These are phyloP conservation scores for Protomyces pachydermus DNA, from an alignment of 1,139 yeast genomes.

Conservation along the genomic window DNA sequence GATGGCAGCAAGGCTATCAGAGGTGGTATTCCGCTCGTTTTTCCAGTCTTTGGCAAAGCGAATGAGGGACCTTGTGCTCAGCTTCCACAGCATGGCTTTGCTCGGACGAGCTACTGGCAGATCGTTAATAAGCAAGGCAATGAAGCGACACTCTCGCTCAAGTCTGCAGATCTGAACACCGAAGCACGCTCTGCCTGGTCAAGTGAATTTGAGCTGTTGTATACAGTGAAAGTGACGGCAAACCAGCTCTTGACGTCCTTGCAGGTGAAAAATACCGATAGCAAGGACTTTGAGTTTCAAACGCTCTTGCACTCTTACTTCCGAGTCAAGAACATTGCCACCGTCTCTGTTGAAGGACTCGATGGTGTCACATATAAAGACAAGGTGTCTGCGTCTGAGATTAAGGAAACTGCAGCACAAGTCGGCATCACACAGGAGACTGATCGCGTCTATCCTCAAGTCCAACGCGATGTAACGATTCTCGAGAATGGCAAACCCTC, in stretches of 20 bases:
- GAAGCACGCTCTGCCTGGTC: slow-evolving; percentile 57
- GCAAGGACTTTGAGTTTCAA: slow-evolving; percentile 65
- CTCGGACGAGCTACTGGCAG: slow-evolving; percentile 58
- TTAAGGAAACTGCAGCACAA: not conserved
- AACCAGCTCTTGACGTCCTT: slow-evolving; percentile 61
- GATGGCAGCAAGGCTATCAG: slow-evolving; percentile 92
- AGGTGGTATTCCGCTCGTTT: slow-evolving; percentile 80
- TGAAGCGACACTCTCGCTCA: slow-evolving; percentile 80
- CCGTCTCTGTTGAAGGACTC: slow-evolving; percentile 69
- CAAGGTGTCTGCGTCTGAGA: slow-evolving; percentile 47
- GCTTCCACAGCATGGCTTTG: slow-evolving; percentile 95
- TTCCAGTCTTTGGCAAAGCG: slow-evolving; percentile 69
- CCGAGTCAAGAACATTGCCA: slow-evolving; percentile 57
- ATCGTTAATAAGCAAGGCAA: slow-evolving; percentile 49
- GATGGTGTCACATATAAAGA: slow-evolving; percentile 67
- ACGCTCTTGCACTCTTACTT: slow-evolving; percentile 95
- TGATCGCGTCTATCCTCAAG: slow-evolving; percentile 24
- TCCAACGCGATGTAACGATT: not conserved
- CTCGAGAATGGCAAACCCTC: slow-evolving; percentile 6
- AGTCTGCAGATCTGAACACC: slow-evolving; percentile 69
- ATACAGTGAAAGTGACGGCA: slow-evolving; percentile 55
- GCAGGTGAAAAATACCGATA: slow-evolving; percentile 65
- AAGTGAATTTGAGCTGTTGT: slow-evolving; percentile 69
- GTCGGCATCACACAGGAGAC: slow-evolving; percentile 10
- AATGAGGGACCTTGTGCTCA: slow-evolving; percentile 45